Base-by-base conservation (phyloP, 257 asterid genomes). In the Sherardia arvensis region DNA sequence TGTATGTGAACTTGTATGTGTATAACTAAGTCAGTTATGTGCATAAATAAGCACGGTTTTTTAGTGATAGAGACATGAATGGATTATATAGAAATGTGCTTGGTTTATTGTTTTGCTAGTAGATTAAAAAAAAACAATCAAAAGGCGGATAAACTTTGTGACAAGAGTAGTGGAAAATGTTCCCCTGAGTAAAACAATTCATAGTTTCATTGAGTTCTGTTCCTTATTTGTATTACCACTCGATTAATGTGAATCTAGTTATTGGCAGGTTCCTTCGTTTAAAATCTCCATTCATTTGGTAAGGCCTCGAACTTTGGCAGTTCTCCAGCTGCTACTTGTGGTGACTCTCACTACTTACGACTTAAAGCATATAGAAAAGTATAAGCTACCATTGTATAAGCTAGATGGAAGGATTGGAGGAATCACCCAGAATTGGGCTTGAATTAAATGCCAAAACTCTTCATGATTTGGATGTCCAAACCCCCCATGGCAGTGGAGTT, bases 401-500 rank as follows among this genome's bases (percentile, higher is more conserved):
- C 45, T 32, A 2, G 21, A 30, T 59, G 63, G 63, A 30, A 59
- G 47, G 63, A 30, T 18, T 30, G 47, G 63, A 20, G 21, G 62
- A 58, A 40, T 58, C 62, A 15, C 33, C 40, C 23, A 58, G 40
- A 15, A 11, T 6, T 58, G 61, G 36, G 22, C 30, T 56, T 15
- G 61, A 56, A 4, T 14, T 27, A 12, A 28, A 34, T 30, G 5
- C 45, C 9, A n/a, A 30, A 58, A 58, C 62, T 36, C 45, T 30
- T 59, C 17, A n/a, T 59, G 63, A 59, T 32, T 32, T 59, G 63
- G n/a, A 18, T 29, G 32, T 59, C 22, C 63, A 30, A 59, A 17
- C 63, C 45, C 45, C 63, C 33, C 25, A 30, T 59, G 63, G 18
- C 63, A n/a, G 70, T 63, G 74, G 76, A 36, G 67, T 83, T 53